Conservation (phyloP, 1,284 basidiomycete genomes). For the Microbotryum scabiosae region DNA sequence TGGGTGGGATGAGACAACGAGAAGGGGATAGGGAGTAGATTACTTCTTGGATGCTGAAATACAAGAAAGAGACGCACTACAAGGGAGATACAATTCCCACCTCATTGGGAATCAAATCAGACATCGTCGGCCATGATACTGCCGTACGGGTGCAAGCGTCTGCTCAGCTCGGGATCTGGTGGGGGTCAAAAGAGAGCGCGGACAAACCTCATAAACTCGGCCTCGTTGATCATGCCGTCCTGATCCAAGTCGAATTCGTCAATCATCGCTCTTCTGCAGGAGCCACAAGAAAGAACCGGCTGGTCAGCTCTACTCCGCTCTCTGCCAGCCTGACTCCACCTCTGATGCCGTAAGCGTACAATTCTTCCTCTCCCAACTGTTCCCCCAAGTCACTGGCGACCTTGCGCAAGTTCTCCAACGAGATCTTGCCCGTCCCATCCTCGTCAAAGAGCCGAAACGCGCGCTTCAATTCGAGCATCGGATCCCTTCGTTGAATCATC, state of each 20-base stretch:
- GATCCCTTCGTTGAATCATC: conserved; percentile 83
- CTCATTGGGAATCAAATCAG: too few relatives aligned
- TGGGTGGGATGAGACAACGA: too few relatives aligned
- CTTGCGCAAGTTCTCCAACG: conserved; percentile 75
- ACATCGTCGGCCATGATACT: too few relatives aligned
- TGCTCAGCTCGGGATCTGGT: too few relatives aligned
- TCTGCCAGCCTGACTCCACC: too few relatives aligned
- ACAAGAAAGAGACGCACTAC: too few relatives aligned
- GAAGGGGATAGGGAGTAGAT: too few relatives aligned
- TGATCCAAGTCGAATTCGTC: conserved; percentile 99
- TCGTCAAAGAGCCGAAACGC: conserved; percentile 97
- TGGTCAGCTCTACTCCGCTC: background rate
- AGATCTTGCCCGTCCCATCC: conserved; percentile 90
- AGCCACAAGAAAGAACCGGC: background rate
- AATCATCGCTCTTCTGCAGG: conserved; percentile 91
- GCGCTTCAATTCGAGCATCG: conserved; percentile 88
- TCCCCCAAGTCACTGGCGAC: conserved; percentile 98
- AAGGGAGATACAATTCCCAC: too few relatives aligned
- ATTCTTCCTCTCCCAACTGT: conserved; percentile 87
- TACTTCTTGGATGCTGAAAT: too few relatives aligned
- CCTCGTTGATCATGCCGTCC: conserved; percentile 92
- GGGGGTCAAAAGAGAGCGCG: background rate
- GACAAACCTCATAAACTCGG: conserved; percentile 61
- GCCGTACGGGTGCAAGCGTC: too few relatives aligned
- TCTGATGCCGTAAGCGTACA: too few relatives aligned